Evolutionary conservation across 169 alveolate genomes (phyloP), one percentile per base, ranked within the genome.

Genomic region (Plasmodium berghei): DNA sequence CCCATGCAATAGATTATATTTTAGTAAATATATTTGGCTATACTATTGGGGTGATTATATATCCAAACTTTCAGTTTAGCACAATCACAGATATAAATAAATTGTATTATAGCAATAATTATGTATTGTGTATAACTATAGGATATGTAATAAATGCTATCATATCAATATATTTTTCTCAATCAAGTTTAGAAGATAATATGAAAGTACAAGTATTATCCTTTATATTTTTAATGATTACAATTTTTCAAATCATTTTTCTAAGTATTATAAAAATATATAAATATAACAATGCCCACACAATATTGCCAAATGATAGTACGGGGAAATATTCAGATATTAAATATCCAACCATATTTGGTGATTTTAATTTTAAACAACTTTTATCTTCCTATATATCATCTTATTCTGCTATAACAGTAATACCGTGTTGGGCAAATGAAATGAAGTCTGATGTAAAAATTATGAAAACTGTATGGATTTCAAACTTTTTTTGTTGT

Each of bases 381-480:
- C 85, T 83, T 9, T 46, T 83, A 22, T 83, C 90, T 40, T 88
- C 94, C 18, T 94, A 92, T 71, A 93, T 94, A 64, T 91, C 93
- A 46, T 90, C 93, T 64, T 94, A 90, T 73, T 90, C 91, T 61
- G 66, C 93, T 22, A 88, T 94, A 28, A 90, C 94, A 46, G 87
- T 87, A 9, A 88, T 92, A 3, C 96, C 96, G 14, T 92, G 95
- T 48, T 94, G 96, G 96, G 96, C 94, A 34, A 94, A 94, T 64
- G 96, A 94, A 72, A 92, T 94, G 94, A 94, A 90, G 5, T 49
- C 86, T 49, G 94, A 94, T 45, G 96, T 94, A 45, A 94, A 94
- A 73, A 89, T 90, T 49, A 73, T 74, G 34, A 74, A 72, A 52
- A 92, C 90, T 1, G 88, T 94, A 45, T 92, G 96, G 96, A 56